A percentile compares a stretch with the other conserved stretches of the same genome.
phyloP scores from a whole-genome alignment of 306 rosid species.

The Comarum palustre region DNA sequence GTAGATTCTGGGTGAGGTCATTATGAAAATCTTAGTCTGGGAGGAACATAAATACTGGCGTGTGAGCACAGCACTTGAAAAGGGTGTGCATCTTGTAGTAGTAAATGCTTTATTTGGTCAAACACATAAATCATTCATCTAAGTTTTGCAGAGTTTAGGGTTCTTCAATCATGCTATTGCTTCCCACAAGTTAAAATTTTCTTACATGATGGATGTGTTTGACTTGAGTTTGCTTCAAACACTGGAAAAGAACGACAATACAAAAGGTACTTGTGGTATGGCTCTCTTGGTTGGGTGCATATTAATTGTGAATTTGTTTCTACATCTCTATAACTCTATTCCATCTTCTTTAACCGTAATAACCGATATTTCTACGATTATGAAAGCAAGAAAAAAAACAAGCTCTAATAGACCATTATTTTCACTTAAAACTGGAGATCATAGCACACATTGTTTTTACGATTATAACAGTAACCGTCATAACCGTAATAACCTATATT shows the following conservation, averaged over 20 bases:
- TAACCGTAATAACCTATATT: no score
- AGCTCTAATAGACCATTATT: no score
- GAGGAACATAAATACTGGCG: constrained; percentile 53
- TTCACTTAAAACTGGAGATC: no score
- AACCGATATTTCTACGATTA: background rate
- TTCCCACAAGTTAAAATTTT: constrained; percentile 29
- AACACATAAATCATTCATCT: constrained; percentile 29
- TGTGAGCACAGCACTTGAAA: constrained; percentile 43
- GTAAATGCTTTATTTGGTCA: constrained; percentile 63
- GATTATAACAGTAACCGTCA: no score
- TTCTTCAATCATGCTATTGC: constrained; percentile 43
- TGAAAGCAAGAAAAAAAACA: no score
- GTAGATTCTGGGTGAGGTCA: constrained; percentile 65
- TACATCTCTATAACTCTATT: background rate
- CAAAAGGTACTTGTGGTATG: constrained; percentile 30
- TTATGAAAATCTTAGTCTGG: constrained; percentile 35
- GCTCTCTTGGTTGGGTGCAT: background rate
- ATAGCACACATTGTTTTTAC: no score
- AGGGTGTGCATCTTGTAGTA: constrained; percentile 15
- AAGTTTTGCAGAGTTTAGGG: constrained; percentile 17
- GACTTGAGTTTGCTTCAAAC: constrained; percentile 30
- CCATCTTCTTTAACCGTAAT: background rate
- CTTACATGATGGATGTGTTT: constrained; percentile 46
- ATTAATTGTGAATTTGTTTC: background rate
- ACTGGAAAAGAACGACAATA: constrained; percentile 37